These are phyloP conservation scores for Erucastrum elatum DNA, from an alignment of 345 rosid genomes.

Conservation along the genomic window DNA sequence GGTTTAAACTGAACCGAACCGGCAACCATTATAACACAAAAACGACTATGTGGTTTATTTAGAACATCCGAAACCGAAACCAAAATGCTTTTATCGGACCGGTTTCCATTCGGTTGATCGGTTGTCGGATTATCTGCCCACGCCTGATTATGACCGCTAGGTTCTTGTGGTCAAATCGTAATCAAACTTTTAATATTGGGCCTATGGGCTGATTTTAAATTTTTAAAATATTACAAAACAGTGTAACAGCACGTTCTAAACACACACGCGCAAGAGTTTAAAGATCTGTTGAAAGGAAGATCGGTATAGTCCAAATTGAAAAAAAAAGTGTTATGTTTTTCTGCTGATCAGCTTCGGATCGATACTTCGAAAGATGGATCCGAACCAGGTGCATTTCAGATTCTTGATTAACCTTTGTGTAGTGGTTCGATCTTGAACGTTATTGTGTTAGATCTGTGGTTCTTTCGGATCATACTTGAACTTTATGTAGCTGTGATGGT, in stretches of 20 bases:
- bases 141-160: background rate
- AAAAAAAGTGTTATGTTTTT: background rate
- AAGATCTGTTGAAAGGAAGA: conserved; percentile 32
- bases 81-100: no score
- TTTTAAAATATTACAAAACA: background rate
- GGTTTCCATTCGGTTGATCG: no score
- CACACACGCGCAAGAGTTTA: conserved; percentile 25
- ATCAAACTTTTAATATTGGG: background rate
- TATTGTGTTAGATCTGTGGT: conserved; percentile 30
- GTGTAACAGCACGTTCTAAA: conserved; percentile 1
- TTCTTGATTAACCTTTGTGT: background rate
- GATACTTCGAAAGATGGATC: conserved; percentile 34
- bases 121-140: no score
- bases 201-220: background rate
- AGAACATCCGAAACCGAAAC: no score
- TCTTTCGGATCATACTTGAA: background rate
- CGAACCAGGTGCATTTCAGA: conserved; percentile 38
- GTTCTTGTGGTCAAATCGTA: background rate
- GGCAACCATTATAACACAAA: no score
- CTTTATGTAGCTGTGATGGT: no score
- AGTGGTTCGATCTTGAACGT: conserved; percentile 22
- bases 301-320: background rate
- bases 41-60: no score
- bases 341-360: conserved; percentile 24
- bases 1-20: no score